A percentile compares a stretch with the other conserved stretches of the same genome.
Evolutionary conservation across 1,139 yeast genomes (phyloP).

Genomic region (Scheffersomyces segobiensis): DNA sequence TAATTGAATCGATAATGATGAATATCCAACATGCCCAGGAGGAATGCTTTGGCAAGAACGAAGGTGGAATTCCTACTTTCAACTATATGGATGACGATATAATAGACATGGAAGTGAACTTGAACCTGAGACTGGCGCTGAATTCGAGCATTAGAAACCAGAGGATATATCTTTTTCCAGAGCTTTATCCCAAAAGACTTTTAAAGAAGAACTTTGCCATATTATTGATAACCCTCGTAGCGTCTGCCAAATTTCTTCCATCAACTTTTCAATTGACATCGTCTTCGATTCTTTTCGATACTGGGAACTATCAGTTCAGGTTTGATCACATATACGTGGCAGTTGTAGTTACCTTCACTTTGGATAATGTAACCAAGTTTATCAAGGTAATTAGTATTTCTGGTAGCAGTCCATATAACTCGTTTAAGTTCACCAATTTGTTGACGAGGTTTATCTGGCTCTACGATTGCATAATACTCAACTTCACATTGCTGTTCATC

Average conservation of each 20-base stretch:
- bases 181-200: neutral
- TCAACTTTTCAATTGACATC: conserved; percentile 22
- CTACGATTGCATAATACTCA: conserved; percentile 21
- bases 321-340: conserved; percentile 26
- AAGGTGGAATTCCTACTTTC: neutral
- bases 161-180: neutral
- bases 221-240: neutral
- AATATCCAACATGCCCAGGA: neutral
- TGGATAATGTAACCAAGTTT: conserved; percentile 12
- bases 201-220: neutral
- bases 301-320: conserved; percentile 9
- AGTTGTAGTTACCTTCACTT: conserved; percentile 15
- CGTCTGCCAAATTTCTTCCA: conserved; percentile 9
- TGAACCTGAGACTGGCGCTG: neutral
- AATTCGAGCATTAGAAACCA: neutral
- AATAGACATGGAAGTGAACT: neutral
- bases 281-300: conserved; percentile 14
- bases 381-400: conserved; percentile 11
- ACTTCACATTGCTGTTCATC: conserved; percentile 13
- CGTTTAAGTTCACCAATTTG: conserved; percentile 15
- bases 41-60: neutral
- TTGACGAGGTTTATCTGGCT: conserved; percentile 23
- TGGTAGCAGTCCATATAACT: conserved; percentile 9
- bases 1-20: conserved; percentile 8
- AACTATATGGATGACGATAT: neutral